Evolutionary conservation across 2,329 filamentous ascomycete species (phyloP), one percentile per base, ranked within the genome.

Genomic region (Monilinia laxa): DNA sequence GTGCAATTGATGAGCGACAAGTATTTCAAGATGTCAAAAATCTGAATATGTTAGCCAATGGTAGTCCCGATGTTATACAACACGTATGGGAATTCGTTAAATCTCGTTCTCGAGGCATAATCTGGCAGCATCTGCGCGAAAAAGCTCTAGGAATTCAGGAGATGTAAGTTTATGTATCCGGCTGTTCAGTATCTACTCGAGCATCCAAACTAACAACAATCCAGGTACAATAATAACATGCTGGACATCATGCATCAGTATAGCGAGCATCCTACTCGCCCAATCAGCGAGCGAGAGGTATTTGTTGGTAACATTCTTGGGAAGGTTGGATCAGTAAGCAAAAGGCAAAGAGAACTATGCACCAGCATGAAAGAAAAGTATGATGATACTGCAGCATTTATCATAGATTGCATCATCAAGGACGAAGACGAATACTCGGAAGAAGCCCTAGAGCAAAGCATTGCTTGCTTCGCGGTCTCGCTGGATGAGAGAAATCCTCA

Each of bases 1-100:
- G 90, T 1, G 84, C 82, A 0, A 87, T 96, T 14, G 86, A 96
- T 71, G 91, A 95, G 76, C 81, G 82, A 56, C 82, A 83, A 63
- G 90, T 93, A 54, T 89, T 78, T 35, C 59, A 66, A 4, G 69
- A 76, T 14, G 71, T 78, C 23, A 72, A 73, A 35, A 35, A 35
- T n/a, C 16, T 62, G 7, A 47, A 52, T 6, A 12, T 25, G 2
- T 40, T 60, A 3, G 16, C 28, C 40, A n/a, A 54, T 14, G 53
- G 51, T 40, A 62, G 52, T 4, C 68, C 71, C 2, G 69, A 69
- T 38, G 53, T 76, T 10, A 71, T 78, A 18, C 62, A 71, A 1
- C 67, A 69, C 9, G 74, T 84, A 3, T 79, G 79, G 73, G 62
- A 71, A 4, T 81, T 81, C 68, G 71, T 83, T 2, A 68, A 78